These are phyloP conservation scores for Phoma sp. DNA, from an alignment of 2,329 filamentous ascomycete genomes.

Conservation along the genomic window DNA sequence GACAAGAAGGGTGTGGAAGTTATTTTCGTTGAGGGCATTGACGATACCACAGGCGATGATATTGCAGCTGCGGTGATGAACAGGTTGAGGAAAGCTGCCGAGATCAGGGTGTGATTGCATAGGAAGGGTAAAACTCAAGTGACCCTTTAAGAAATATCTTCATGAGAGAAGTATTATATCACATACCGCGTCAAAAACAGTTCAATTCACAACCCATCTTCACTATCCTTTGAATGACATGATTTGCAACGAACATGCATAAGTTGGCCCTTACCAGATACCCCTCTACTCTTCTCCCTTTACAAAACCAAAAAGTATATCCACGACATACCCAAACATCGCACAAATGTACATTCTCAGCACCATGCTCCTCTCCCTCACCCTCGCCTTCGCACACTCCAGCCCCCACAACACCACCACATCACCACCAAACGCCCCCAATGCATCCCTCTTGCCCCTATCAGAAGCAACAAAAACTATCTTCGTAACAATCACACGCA, in stretches of 20 bases:
- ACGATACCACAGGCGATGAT: conserved; percentile 72
- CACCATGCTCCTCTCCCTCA: neutral
- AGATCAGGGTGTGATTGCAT: conserved; percentile 24
- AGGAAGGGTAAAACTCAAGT: neutral
- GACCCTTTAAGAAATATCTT: neutral
- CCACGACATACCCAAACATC: too few species aligned
- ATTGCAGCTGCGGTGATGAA: conserved; percentile 75
- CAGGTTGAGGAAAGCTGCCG: conserved; percentile 58
- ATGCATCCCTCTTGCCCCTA: neutral
- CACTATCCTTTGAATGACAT: neutral
- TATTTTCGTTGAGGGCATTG: conserved; percentile 90
- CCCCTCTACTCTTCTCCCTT: too few species aligned
- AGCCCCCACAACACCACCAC: neutral
- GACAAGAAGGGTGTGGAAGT: conserved; percentile 80
- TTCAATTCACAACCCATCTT: neutral
- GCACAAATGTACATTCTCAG: neutral
- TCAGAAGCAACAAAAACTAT: neutral
- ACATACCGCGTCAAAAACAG: neutral
- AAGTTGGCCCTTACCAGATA: neutral
- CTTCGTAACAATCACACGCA: neutral
- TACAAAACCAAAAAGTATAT: too few species aligned
- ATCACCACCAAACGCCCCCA: neutral
- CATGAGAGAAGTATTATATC: neutral
- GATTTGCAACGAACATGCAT: neutral
- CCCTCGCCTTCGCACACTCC: neutral